Evolutionary conservation across 805 yeast genomes (phyloP).

Genomic region (Yamadazyma sp.): DNA sequence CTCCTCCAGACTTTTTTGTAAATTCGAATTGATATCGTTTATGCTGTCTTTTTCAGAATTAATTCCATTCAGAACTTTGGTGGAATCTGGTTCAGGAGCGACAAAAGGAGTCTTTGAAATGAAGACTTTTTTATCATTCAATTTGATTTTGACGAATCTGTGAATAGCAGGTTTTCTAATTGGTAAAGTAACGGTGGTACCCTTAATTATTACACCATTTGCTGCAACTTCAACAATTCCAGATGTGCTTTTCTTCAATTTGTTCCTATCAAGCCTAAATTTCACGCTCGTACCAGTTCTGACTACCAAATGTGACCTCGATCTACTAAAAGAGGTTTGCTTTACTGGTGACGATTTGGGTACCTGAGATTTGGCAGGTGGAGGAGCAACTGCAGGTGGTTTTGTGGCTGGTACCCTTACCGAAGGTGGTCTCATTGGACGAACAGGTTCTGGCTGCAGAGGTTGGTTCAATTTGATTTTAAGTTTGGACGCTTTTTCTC

Average conservation of each 20-base stretch:
- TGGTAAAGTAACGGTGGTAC: constrained; percentile 10
- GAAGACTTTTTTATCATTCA: constrained; percentile 27
- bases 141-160: constrained; percentile 42
- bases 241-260: neutral
- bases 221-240: constrained; percentile 1
- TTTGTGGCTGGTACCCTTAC: constrained; percentile 5
- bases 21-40: too few species aligned
- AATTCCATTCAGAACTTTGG: too few species aligned
- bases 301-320: too few species aligned
- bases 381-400: constrained; percentile 2
- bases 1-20: too few species aligned
- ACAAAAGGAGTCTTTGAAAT: constrained; percentile 43
- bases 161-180: neutral
- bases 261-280: constrained; percentile 1
- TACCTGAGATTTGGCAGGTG: constrained; percentile 1
- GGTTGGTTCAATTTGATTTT: constrained; percentile 9
- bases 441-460: neutral
- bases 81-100: constrained; percentile 1
- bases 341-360: neutral
- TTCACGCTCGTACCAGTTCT: constrained; percentile 1
- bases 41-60: too few species aligned
- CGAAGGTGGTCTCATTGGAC: constrained; percentile 1
- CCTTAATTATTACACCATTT: constrained; percentile 9
- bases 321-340: neutral
- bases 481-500: constrained; percentile 10